Evolutionary conservation across 192 early-diverging fungal species (phyloP).

Genomic region (Coemansia sp.): DNA sequence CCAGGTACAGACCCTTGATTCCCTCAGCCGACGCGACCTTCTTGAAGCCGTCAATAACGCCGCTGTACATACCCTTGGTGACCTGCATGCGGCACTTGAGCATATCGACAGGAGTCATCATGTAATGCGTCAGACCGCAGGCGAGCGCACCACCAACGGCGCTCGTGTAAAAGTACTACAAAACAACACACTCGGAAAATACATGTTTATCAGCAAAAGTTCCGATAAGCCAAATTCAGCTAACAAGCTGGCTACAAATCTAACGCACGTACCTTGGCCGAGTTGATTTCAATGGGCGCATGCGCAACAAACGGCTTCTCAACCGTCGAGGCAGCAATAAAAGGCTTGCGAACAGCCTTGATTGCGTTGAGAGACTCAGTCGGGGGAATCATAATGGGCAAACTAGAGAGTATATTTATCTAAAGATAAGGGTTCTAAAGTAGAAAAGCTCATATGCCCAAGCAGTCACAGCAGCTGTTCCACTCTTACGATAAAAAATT

Average conservation of each 20-base stretch:
- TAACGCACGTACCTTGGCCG: conserved; percentile 41
- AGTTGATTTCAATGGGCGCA: conserved; percentile 53
- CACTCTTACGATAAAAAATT: background rate
- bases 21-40: conserved; percentile 65
- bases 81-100: conserved; percentile 62
- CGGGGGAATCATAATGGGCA: conserved; percentile 32
- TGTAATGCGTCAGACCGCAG: conserved; percentile 67
- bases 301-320: conserved; percentile 54
- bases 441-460: background rate
- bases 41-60: conserved; percentile 58
- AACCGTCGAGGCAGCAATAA: conserved; percentile 47
- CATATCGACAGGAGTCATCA: conserved; percentile 60
- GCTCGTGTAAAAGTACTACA: conserved; percentile 65
- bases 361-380: conserved; percentile 50
- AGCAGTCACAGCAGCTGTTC: background rate
- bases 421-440: background rate
- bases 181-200: background rate
- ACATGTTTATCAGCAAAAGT: background rate
- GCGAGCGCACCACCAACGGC: conserved; percentile 63
- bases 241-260: background rate
- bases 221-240: background rate
- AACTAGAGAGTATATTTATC: background rate
- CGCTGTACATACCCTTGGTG: conserved; percentile 54
- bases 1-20: conserved; percentile 70
- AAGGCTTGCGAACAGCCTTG: conserved; percentile 49